A percentile compares a stretch with the other conserved stretches of the same genome.
Conservation (phyloP, 192 early-diverging fungal species). For the Lunasporangiospora selenospora region DNA sequence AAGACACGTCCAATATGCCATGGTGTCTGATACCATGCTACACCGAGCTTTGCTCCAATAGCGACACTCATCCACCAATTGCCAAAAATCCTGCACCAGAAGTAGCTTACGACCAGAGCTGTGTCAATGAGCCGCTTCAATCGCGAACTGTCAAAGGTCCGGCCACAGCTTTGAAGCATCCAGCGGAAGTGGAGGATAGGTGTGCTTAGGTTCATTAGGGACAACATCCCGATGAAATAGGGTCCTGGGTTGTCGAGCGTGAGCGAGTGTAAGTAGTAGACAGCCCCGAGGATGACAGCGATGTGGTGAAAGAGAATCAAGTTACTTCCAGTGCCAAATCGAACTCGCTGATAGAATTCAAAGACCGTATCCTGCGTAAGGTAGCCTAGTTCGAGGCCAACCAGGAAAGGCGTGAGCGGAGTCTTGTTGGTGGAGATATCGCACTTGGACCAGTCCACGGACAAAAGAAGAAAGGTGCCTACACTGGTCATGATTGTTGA, state of each 20-base stretch:
- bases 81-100: constrained; percentile 32
- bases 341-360: constrained; percentile 23
- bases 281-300: constrained; percentile 20
- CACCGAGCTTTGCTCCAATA: constrained; percentile 17
- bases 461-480: constrained; percentile 8
- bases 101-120: constrained; percentile 22
- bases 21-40: constrained; percentile 25
- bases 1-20: constrained; percentile 16
- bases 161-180: constrained; percentile 20
- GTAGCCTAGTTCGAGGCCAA: constrained; percentile 33
- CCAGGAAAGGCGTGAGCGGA: constrained; percentile 25
- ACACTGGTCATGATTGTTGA: constrained; percentile 21
- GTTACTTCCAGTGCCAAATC: constrained; percentile 22
- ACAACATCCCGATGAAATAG: constrained; percentile 29
- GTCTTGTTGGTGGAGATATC: constrained; percentile 26
- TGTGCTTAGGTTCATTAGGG: constrained; percentile 28
- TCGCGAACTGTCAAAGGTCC: constrained; percentile 12
- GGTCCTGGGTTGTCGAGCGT: constrained; percentile 24
- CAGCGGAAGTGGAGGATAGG: constrained; percentile 26
- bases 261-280: constrained; percentile 19
- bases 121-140: constrained; percentile 23
- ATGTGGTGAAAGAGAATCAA: constrained; percentile 29
- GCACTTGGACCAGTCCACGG: constrained; percentile 28
- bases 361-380: constrained; percentile 22
- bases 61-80: constrained; percentile 29